Conservation (phyloP, 345 rosid genomes). For the Triadica sebifera region DNA sequence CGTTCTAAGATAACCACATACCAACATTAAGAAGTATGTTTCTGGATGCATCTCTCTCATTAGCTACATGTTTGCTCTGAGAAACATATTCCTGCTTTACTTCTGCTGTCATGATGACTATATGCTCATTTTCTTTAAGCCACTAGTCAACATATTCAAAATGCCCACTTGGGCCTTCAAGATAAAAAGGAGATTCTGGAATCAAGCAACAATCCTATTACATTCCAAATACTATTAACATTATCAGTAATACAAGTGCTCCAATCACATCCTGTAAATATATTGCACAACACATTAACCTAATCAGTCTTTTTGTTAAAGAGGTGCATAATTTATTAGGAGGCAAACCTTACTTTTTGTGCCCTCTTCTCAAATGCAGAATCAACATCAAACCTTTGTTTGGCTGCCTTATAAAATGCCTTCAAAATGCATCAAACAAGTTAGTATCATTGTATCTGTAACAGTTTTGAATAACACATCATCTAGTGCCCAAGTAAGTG, state of each 20-base stretch:
- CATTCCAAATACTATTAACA: conserved; percentile 27
- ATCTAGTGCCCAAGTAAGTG: not conserved
- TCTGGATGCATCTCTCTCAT: conserved; percentile 81
- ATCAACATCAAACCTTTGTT: conserved; percentile 69
- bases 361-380: too few relatives aligned
- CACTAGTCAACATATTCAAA: conserved; percentile 72
- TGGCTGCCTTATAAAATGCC: conserved; percentile 84
- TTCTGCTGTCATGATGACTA: conserved; percentile 87
- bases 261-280: not conserved
- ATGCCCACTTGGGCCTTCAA: conserved; percentile 88
- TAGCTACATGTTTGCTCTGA: conserved; percentile 44
- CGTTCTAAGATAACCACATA: conserved; percentile 76
- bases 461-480: not conserved
- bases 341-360: conserved; percentile 91
- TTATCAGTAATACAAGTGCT: not conserved
- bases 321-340: conserved; percentile 50
- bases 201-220: conserved; percentile 95
- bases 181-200: conserved; percentile 91
- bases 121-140: conserved; percentile 75
- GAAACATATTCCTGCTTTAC: conserved; percentile 87
- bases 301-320: not conserved
- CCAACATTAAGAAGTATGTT: conserved; percentile 91
- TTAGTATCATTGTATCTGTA: conserved; percentile 21
- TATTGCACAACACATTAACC: not conserved
- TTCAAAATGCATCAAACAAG: conserved; percentile 29